These are phyloP conservation scores for Exophiala mesophila DNA, from an alignment of 2,329 filamentous ascomycete genomes.

Conservation along the genomic window DNA sequence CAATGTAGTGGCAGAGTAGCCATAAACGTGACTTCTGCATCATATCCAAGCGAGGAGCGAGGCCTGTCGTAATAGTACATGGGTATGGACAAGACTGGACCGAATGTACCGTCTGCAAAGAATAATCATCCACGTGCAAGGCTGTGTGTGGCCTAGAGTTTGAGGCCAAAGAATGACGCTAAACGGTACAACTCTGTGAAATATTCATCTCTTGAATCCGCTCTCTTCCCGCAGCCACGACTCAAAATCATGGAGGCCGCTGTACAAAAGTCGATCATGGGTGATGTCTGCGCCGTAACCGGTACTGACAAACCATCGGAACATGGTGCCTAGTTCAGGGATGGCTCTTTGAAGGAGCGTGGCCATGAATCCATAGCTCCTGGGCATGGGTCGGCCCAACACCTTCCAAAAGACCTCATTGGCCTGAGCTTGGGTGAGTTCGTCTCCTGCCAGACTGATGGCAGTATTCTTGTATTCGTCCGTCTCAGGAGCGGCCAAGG, in stretches of 20 bases:
- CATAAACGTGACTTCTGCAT: too few relatives aligned
- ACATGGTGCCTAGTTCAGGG: slow-evolving; percentile 43
- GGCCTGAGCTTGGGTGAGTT: slow-evolving; percentile 45
- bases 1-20: too few relatives aligned
- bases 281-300: slow-evolving; percentile 46
- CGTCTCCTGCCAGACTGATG: slow-evolving; percentile 50
- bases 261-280: slow-evolving; percentile 40
- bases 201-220: slow-evolving; percentile 30
- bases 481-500: slow-evolving; percentile 41
- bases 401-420: slow-evolving; percentile 43
- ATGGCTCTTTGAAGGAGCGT: slow-evolving; percentile 18
- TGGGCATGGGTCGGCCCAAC: slow-evolving; percentile 42
- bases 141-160: too few relatives aligned
- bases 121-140: too few relatives aligned
- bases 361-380: slow-evolving; percentile 26
- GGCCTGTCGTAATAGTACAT: too few relatives aligned
- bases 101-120: too few relatives aligned
- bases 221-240: slow-evolving; percentile 48
- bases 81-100: too few relatives aligned
- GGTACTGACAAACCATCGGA: slow-evolving; percentile 47
- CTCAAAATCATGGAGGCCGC: slow-evolving; percentile 44
- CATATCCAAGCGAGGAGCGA: too few relatives aligned
- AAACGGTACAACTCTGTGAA: too few relatives aligned
- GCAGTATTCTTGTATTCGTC: slow-evolving; percentile 40
- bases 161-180: too few relatives aligned